Evolutionary conservation across 2,329 filamentous ascomycete genomes (phyloP), one percentile per base, ranked within the genome.

Genomic region (Taxawa tesnikishii): DNA sequence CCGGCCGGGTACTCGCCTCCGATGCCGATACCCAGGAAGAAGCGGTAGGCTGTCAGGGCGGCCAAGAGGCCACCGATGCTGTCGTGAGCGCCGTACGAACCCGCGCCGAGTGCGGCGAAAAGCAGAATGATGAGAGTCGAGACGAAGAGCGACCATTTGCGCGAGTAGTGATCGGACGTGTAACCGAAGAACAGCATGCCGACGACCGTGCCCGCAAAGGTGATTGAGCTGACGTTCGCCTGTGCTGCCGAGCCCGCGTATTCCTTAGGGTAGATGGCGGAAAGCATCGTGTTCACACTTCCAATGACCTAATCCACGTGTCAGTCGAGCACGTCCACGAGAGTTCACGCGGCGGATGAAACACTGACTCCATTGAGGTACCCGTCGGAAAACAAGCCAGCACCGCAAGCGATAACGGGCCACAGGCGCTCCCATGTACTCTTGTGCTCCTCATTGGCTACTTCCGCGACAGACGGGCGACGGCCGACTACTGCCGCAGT

Each of bases 341-440:
- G n/a, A n/a, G n/a, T n/a, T n/a, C n/a, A n/a, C n/a, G n/a, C n/a
- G n/a, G n/a, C n/a, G n/a, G n/a, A n/a, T n/a, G n/a, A n/a, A n/a
- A 23, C n/a, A n/a, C 19, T 8, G 8, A 23, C 79, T 48, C 83
- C 84, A 58, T 93, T 92, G 51, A 94, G 73, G 55, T 94, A 94
- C 11, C 87, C 87, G 55, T 94, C 87, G 15, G 79, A 85, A 58
- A 94, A 94, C 2, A 94, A 67, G 47, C 87, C 87, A 31, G 85
- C 82, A 42, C 87, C 87, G 49, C 84, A 93, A 26, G 85, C 85
- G 44, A 94, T 78, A 1, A 84, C 80, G 10, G 85, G 83, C 68
- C 73, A 76, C 12, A 69, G 60, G 29, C 71, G 62, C 40, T 72
- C 60, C 68, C 51, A 54, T 16, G 33, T 31, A 2, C 42, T 37